These are phyloP conservation scores for Hypholoma sublateritium DNA, from an alignment of 768 basidiomycete species.

Conservation along the genomic window DNA sequence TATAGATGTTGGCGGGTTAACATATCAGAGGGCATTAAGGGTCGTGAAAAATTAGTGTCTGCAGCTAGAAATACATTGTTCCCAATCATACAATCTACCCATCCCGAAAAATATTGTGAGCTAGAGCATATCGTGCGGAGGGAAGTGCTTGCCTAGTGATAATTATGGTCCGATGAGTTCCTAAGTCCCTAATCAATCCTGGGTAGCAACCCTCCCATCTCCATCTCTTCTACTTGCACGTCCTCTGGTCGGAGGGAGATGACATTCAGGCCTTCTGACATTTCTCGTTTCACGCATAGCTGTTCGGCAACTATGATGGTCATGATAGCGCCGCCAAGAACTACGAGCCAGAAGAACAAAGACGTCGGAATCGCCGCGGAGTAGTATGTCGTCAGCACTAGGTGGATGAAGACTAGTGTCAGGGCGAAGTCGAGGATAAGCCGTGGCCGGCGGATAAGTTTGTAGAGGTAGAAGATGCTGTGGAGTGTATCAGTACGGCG, in stretches of 20 bases:
- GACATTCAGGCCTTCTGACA: constrained; percentile 78
- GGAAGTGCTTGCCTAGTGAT: constrained; percentile 12
- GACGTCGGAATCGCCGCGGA: constrained; percentile 82
- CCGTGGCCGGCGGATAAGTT: constrained; percentile 86
- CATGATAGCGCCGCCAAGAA: constrained; percentile 66
- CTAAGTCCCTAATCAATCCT: constrained; percentile 43
- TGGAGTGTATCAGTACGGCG: background rate
- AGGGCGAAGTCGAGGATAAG: constrained; percentile 93
- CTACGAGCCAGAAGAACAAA: constrained; percentile 87
- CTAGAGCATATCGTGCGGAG: background rate
- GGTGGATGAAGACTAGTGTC: constrained; percentile 88
- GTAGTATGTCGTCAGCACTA: constrained; percentile 93
- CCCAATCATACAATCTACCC: constrained; percentile 8
- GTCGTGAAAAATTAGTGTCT: background rate
- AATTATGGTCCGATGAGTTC: constrained; percentile 5
- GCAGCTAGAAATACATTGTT: constrained; percentile 17
- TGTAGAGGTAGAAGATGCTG: constrained; percentile 80
- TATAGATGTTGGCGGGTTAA: background rate
- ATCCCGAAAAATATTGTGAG: background rate
- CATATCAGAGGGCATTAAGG: background rate
- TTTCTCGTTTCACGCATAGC: constrained; percentile 86
- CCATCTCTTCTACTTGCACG: constrained; percentile 55
- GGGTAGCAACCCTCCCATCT: constrained; percentile 45
- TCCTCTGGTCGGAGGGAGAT: constrained; percentile 53
- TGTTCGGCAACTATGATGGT: constrained; percentile 88